phyloP scores from a whole-genome alignment of 192 early-diverging fungal genomes.

The Coemansia javaensis region DNA sequence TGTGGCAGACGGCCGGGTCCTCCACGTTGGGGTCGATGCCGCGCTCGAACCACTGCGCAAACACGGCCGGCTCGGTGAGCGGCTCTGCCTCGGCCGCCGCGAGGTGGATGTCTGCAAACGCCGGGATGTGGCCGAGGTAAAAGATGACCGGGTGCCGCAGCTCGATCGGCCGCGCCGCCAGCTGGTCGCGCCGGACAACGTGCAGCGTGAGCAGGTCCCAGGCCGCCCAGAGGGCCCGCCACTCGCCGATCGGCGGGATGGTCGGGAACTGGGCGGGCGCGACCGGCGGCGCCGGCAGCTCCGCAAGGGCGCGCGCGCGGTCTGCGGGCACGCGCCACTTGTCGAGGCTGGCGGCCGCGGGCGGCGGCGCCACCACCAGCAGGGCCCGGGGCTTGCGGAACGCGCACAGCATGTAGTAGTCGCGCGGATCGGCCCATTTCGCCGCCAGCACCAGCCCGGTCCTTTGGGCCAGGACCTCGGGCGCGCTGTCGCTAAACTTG shows the following conservation, averaged over 20 bases:
- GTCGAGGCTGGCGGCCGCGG: constrained; percentile 3
- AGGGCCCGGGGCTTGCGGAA: constrained; percentile 49
- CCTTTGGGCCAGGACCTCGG: constrained; percentile 47
- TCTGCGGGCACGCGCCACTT: constrained; percentile 12
- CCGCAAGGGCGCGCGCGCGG: neutral
- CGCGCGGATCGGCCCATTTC: constrained; percentile 53
- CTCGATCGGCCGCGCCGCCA: constrained; percentile 68
- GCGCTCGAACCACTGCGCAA: constrained; percentile 83
- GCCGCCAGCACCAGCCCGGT: constrained; percentile 47
- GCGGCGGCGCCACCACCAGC: constrained; percentile 2
- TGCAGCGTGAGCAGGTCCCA: constrained; percentile 69
- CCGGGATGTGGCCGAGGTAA: constrained; percentile 81
- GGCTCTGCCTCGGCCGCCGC: constrained; percentile 34
- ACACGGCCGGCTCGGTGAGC: constrained; percentile 59
- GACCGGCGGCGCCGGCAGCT: neutral
- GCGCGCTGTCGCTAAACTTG: constrained; percentile 69
- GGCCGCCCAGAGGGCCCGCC: constrained; percentile 71
- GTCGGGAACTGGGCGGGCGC: constrained; percentile 10
- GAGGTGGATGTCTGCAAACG: constrained; percentile 64
- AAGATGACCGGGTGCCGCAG: constrained; percentile 87
- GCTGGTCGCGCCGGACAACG: constrained; percentile 56
- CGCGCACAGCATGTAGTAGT: constrained; percentile 56
- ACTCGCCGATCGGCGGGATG: constrained; percentile 67
- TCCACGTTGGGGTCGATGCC: constrained; percentile 90
- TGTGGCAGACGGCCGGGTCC: constrained; percentile 65